Percentiles rank a stretch among this genome's conserved stretches.
Evolutionary conservation across 106 monocot species (phyloP).

Genomic region (Xerophyta viscosa): DNA sequence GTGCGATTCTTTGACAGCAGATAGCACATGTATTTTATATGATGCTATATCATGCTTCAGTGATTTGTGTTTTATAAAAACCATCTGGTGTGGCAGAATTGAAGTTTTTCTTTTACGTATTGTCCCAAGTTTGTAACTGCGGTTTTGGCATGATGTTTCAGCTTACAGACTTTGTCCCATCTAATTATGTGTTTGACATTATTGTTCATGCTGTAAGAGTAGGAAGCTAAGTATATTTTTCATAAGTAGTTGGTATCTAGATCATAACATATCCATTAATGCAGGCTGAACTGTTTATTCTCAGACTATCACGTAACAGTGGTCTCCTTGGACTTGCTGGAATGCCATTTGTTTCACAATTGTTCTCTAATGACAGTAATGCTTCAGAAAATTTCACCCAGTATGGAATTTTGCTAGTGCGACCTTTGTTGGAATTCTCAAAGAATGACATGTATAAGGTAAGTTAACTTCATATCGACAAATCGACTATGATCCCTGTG

Average conservation of each 20-base stretch:
- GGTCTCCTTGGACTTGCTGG: conserved; percentile 96
- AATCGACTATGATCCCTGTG: too few relatives aligned
- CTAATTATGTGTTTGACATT: too few relatives aligned
- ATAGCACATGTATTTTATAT: too few relatives aligned
- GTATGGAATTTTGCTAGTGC: conserved; percentile 61
- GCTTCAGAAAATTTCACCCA: conserved; percentile 11
- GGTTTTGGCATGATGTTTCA: too few relatives aligned
- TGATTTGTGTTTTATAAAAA: too few relatives aligned
- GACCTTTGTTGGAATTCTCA: conserved; percentile 81
- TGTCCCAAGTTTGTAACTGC: neutral
- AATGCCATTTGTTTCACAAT: conserved; percentile 86
- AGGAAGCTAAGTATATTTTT: neutral
- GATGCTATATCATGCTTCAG: too few relatives aligned
- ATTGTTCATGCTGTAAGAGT: neutral
- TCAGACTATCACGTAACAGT: conserved; percentile 91
- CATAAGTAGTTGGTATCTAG: neutral
- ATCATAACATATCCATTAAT: conserved; percentile 5
- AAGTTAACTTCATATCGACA: conserved; percentile 6
- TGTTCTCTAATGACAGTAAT: conserved; percentile 30
- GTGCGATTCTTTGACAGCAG: too few relatives aligned
- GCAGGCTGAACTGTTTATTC: conserved; percentile 91
- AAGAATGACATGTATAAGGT: conserved; percentile 93
- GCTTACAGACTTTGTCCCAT: too few relatives aligned
- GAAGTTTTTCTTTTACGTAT: too few relatives aligned
- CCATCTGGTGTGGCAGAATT: too few relatives aligned